Percentiles rank a stretch among this genome's conserved stretches.
Evolutionary conservation across 805 yeast genomes (phyloP).

Genomic region (Debaryomyces prosopidis): DNA sequence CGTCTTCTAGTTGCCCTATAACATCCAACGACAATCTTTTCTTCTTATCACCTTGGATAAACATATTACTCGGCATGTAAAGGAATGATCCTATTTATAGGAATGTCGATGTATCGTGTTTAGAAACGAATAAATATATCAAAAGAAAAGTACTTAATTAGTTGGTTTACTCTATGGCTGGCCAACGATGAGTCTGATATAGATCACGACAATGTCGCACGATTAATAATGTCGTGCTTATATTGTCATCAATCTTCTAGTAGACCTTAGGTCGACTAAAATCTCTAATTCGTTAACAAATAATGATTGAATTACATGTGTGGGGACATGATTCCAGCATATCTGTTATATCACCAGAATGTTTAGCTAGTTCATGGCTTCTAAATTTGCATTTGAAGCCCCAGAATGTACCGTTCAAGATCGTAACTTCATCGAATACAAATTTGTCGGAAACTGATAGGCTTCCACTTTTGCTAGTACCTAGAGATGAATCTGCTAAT

Average conservation of each 20-base stretch:
- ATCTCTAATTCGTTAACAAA: not conserved
- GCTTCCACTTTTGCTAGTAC: constrained; percentile 48
- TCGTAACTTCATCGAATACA: constrained; percentile 61
- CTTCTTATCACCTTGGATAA: constrained; percentile 15
- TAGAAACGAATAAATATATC: not conserved
- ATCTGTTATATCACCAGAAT: constrained; percentile 53
- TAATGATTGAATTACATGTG: constrained; percentile 42
- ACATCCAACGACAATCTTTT: constrained; percentile 44
- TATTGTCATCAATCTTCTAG: no score
- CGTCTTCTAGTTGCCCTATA: constrained; percentile 60
- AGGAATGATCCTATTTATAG: not conserved
- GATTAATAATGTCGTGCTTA: not conserved
- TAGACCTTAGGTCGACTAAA: no score
- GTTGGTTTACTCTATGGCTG: not conserved
- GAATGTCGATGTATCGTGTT: not conserved
- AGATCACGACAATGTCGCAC: not conserved
- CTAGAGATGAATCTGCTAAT: constrained; percentile 1
- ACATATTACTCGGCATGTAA: constrained; percentile 6
- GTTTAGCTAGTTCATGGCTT: constrained; percentile 48
- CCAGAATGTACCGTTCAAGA: constrained; percentile 15
- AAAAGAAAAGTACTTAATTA: not conserved
- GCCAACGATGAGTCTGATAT: not conserved
- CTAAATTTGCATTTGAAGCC: constrained; percentile 22
- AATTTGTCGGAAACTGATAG: constrained; percentile 49
- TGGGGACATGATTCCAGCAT: constrained; percentile 50